Conservation (phyloP, 352 stramenopile species). For the Phytophthora pistaciae region DNA sequence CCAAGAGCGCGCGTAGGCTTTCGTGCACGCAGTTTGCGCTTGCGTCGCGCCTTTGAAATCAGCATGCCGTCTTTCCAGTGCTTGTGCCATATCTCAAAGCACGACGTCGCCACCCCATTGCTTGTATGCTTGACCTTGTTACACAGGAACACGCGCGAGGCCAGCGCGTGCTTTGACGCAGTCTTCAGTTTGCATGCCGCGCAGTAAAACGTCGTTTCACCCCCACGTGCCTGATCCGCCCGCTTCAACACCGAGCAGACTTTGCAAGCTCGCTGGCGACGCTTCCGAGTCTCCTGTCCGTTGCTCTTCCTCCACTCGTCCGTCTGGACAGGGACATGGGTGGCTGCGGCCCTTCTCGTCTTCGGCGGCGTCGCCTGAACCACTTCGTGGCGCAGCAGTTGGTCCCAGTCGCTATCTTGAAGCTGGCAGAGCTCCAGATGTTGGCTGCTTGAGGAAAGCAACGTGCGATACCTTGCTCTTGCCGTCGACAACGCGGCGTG, state of each 20-base stretch:
- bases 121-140: slow-evolving; percentile 19
- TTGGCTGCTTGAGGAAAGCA: background rate
- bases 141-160: slow-evolving; percentile 8
- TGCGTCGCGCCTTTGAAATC: background rate
- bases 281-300: background rate
- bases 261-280: background rate
- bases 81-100: background rate
- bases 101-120: background rate
- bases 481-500: background rate
- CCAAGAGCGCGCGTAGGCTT: background rate
- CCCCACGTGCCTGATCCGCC: background rate
- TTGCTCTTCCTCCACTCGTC: background rate
- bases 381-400: background rate
- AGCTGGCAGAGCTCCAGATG: background rate
- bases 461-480: background rate
- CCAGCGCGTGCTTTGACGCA: background rate
- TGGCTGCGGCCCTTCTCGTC: no score
- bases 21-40: background rate
- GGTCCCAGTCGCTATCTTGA: background rate
- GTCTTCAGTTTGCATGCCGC: slow-evolving; percentile 10
- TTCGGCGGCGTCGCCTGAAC: background rate
- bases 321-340: background rate
- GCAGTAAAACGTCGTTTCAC: slow-evolving; percentile 5
- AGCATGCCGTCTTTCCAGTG: no score
- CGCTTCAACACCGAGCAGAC: background rate